Percentiles rank a stretch among this genome's conserved stretches.
These are phyloP conservation scores for Lyophyllum decastes DNA, from an alignment of 768 basidiomycete species.

Conservation along the genomic window DNA sequence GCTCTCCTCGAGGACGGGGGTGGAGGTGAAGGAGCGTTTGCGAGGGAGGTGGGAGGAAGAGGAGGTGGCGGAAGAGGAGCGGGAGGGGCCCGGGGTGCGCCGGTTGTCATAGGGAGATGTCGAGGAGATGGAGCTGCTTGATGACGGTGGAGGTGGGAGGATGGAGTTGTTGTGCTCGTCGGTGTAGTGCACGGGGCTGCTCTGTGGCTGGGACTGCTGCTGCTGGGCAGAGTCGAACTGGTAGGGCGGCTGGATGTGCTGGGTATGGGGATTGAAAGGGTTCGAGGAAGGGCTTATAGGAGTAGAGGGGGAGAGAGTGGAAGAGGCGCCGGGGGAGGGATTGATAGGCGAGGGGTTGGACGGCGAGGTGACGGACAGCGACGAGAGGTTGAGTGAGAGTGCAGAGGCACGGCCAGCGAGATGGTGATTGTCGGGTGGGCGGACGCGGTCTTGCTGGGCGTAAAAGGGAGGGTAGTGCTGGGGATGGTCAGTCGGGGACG, in stretches of 20 bases:
- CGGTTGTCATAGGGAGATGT: constrained; percentile 30
- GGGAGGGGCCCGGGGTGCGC: constrained; percentile 26
- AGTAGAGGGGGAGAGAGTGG: constrained; percentile 52
- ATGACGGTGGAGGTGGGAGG: constrained; percentile 5
- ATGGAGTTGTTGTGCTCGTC: constrained; percentile 26
- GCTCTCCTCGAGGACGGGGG: constrained; percentile 40
- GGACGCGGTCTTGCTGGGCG: constrained; percentile 5
- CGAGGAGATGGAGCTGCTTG: constrained; percentile 17
- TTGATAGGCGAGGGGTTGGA: constrained; percentile 66
- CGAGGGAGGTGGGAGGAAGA: constrained; percentile 63
- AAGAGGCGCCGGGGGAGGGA: constrained; percentile 39
- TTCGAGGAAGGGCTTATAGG: constrained; percentile 57
- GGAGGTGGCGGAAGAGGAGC: constrained; percentile 51
- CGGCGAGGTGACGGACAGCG: constrained; percentile 67
- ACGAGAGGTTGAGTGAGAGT: constrained; percentile 69
- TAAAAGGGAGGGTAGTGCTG: constrained; percentile 8
- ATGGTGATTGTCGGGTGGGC: constrained; percentile 20
- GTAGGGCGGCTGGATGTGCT: constrained; percentile 48
- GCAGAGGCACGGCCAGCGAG: constrained; percentile 23
- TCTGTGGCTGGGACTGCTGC: constrained; percentile 27
- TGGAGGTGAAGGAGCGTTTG: constrained; percentile 66
- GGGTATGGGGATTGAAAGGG: constrained; percentile 41
- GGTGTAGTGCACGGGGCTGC: constrained; percentile 29
- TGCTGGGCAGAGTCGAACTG: constrained; percentile 47
- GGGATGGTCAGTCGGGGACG: neutral